These are phyloP conservation scores for Helianthus annuus DNA, from an alignment of 129 eudicot species.

Conservation along the genomic window DNA sequence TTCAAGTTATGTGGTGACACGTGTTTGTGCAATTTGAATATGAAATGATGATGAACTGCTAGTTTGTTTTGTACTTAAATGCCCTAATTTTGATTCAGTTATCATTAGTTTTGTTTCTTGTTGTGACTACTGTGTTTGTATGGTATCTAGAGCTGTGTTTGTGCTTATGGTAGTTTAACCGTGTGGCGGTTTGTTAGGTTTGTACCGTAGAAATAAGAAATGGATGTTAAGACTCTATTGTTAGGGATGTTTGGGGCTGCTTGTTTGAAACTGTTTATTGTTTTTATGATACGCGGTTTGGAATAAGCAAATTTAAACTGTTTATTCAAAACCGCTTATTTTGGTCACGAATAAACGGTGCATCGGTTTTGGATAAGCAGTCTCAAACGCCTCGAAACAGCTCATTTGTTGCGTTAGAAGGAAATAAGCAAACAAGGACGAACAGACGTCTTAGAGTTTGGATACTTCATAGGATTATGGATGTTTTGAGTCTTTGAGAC, in stretches of 20 bases:
- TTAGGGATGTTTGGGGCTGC: not conserved
- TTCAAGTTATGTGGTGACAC: not conserved
- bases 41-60: not conserved
- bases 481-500: not conserved
- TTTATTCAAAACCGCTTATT: not conserved
- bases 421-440: not conserved
- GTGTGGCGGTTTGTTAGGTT: not conserved
- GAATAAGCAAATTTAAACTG: not conserved
- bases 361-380: not conserved
- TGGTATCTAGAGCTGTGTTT: not conserved
- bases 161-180: not conserved
- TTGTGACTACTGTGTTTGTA: not conserved
- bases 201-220: not conserved
- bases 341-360: not conserved
- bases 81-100: too few relatives aligned
- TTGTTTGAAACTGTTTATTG: not conserved
- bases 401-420: not conserved
- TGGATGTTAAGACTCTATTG: not conserved
- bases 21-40: slow-evolving; percentile 3
- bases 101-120: not conserved
- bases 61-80: not conserved
- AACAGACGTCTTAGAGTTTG: not conserved
- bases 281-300: not conserved
- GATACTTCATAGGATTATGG: slow-evolving; percentile 8
- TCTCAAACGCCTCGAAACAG: not conserved